Percentiles rank a stretch among this genome's conserved stretches.
phyloP scores from a whole-genome alignment of 495 filamentous ascomycete genomes.

The Podospora bellae-mahoneyi region DNA sequence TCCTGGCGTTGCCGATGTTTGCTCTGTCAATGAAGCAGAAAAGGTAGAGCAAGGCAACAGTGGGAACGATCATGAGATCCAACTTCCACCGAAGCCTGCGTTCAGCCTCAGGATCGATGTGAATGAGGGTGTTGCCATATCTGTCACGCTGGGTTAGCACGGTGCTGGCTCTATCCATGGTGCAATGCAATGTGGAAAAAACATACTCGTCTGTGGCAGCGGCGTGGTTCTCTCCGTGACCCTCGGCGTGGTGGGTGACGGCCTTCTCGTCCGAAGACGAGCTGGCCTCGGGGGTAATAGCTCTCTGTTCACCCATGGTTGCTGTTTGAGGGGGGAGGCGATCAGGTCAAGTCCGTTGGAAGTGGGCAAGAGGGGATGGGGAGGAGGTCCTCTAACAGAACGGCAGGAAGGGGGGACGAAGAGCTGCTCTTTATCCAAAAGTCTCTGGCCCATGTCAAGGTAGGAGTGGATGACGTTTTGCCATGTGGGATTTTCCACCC shows the following conservation, averaged over 20 bases:
- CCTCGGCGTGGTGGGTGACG: conserved; percentile 11
- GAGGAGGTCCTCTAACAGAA: not conserved
- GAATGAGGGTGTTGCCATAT: conserved; percentile 52
- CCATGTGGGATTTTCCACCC: not conserved
- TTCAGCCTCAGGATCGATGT: conserved; percentile 60
- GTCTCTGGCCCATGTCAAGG: not conserved
- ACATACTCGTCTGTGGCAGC: conserved; percentile 59
- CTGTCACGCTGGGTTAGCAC: conserved; percentile 30
- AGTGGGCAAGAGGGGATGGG: conserved; percentile 3
- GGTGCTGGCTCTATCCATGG: not conserved
- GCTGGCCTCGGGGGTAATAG: not conserved
- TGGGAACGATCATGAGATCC: conserved; percentile 52
- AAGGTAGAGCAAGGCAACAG: conserved; percentile 55
- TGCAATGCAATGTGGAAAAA: too few species aligned
- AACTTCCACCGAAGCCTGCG: conserved; percentile 52
- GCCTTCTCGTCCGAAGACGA: conserved; percentile 17
- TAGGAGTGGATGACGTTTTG: not conserved
- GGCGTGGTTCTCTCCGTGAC: conserved; percentile 24
- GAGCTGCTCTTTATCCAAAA: not conserved
- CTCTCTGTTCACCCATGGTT: conserved; percentile 16
- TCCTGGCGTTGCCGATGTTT: conserved; percentile 51
- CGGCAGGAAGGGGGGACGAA: not conserved
- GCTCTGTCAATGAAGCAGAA: conserved; percentile 64
- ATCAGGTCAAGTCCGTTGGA: not conserved
- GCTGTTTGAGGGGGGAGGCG: conserved; percentile 15